These are phyloP conservation scores for Neohortaea acidophila DNA, from an alignment of 495 filamentous ascomycete species.

Conservation along the genomic window DNA sequence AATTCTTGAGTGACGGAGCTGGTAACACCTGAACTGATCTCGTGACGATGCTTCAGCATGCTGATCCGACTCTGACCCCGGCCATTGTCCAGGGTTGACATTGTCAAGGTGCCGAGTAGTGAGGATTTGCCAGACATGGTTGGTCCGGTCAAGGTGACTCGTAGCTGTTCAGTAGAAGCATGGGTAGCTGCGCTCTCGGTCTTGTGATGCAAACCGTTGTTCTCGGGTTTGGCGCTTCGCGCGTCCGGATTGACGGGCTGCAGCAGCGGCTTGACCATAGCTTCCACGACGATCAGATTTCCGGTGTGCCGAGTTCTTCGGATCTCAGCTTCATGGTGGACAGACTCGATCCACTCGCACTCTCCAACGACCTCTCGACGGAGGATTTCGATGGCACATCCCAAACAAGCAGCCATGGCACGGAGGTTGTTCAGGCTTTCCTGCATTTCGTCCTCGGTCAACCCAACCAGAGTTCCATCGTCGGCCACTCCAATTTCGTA, in stretches of 20 bases:
- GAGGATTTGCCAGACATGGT: constrained; percentile 92
- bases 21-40: constrained; percentile 79
- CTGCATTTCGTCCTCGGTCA: constrained; percentile 81
- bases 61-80: constrained; percentile 75
- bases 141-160: constrained; percentile 79
- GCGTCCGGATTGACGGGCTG: constrained; percentile 10
- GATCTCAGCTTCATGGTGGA: constrained; percentile 15
- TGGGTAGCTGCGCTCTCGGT: background rate
- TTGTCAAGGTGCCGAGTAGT: constrained; percentile 73
- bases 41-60: constrained; percentile 84
- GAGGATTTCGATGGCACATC: constrained; percentile 72
- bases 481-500: constrained; percentile 96
- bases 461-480: constrained; percentile 78
- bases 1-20: constrained; percentile 88
- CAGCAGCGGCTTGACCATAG: constrained; percentile 51
- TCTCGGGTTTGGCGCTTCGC: background rate
- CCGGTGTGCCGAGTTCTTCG: constrained; percentile 29
- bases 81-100: constrained; percentile 79
- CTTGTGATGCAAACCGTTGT: background rate
- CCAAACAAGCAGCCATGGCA: constrained; percentile 81
- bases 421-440: constrained; percentile 72
- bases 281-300: constrained; percentile 79
- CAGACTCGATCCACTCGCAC: constrained; percentile 56
- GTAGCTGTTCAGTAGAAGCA: constrained; percentile 42
- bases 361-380: constrained; percentile 74